These are phyloP conservation scores for Trichoderma sp. DNA, from an alignment of 2,329 filamentous ascomycete genomes.

Conservation along the genomic window DNA sequence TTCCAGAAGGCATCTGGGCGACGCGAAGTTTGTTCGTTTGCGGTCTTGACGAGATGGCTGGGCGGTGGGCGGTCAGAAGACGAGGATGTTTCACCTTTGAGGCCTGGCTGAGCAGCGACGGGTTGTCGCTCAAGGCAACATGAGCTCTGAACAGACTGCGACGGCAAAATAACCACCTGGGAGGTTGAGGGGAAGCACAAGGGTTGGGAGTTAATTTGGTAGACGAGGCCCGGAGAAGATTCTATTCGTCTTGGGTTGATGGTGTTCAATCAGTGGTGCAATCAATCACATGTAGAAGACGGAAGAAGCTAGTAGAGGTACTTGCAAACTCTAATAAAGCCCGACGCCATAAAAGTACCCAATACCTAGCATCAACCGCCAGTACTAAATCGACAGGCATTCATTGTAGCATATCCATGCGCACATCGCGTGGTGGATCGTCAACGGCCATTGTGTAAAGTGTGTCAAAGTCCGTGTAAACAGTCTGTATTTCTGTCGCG, in stretches of 20 bases:
- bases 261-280: not conserved
- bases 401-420: conserved; percentile 4
- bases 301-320: not conserved
- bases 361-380: not conserved
- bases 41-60: conserved; percentile 3
- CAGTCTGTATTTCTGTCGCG: not conserved
- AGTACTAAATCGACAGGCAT: not conserved
- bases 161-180: not conserved
- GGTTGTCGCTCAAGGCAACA: not conserved
- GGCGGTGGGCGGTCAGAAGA: not conserved
- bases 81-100: not conserved
- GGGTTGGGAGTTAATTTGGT: not conserved
- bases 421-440: conserved; percentile 18
- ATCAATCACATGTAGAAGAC: not conserved
- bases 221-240: not conserved
- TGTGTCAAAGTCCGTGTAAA: not conserved
- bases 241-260: not conserved
- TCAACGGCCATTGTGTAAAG: not conserved
- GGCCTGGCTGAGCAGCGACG: not conserved
- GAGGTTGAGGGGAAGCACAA: not conserved
- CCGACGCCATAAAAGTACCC: not conserved
- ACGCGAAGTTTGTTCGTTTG: conserved; percentile 2
- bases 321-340: not conserved
- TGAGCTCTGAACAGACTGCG: not conserved
- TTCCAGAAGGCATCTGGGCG: conserved; percentile 22